Evolutionary conservation across 75 land plant genomes (phyloP), one percentile per base, ranked within the genome.

Genomic region (Pseudotsuga menziesii): DNA sequence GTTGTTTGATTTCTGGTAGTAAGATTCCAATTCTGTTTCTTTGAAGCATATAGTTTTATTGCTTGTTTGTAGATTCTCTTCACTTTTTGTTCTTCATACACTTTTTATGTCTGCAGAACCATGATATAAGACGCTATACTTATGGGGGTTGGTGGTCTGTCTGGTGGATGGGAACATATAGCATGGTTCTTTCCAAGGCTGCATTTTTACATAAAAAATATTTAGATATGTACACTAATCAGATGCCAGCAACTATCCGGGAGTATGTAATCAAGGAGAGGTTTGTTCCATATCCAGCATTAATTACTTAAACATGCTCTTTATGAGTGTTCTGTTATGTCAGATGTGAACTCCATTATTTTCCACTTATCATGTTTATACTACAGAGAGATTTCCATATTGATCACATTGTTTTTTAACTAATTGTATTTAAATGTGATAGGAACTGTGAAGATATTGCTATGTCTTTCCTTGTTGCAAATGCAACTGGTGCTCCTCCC

Each of bases 121-220:
- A 57, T n/a, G 64, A 63, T 23, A 17, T 17, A 11, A 79, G n/a
- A 25, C 56, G 48, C 8, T 97, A 89, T 58, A 74, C 63, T 13
- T 97, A 97, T 83, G 90, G 95, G n/a, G 99, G 99, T 29, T 11
- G 99, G 99, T 97, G 97, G 99, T 97, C 98, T 56, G 93, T 94
- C 27, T 97, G 99, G 99, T 94, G 99, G 99, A 94, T 70, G 67
- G 99, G 99, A 29, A 85, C 91, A 52, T 97, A 97, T 79, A 97
- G 99, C 75, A 97, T 97, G 98, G 88, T 97, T 12, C 90, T 97
- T 6, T 89, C 99, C 15, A 97, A 97, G 75, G 93, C 1, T 29
- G 32, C 32, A 29, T 29, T 29, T 29, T 29, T 29, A 29, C 32
- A 96, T n/a, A n/a, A n/a, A n/a, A n/a, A n/a, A n/a, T n/a, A n/a